Percentiles rank a stretch among this genome's conserved stretches.
These are phyloP conservation scores for Schizopora paradoxa DNA, from an alignment of 1,284 basidiomycete species.

Conservation along the genomic window DNA sequence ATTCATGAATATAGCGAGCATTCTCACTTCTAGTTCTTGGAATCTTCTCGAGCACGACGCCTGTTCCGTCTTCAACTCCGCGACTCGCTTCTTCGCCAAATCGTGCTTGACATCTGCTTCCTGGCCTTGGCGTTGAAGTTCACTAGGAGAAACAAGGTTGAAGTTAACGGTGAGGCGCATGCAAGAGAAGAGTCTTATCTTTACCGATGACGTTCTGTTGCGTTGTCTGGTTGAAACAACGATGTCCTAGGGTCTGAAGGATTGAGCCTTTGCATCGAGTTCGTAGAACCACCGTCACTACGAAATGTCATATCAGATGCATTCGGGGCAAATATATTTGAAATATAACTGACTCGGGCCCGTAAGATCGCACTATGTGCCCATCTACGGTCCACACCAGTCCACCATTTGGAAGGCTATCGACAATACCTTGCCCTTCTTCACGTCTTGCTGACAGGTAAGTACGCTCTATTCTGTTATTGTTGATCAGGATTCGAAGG, in stretches of 20 bases:
- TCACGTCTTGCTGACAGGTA: constrained; percentile 59
- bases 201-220: too few relatives aligned
- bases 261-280: constrained; percentile 5
- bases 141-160: too few relatives aligned
- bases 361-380: constrained; percentile 56
- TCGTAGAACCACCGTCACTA: constrained; percentile 15
- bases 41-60: too few relatives aligned
- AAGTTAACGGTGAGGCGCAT: too few relatives aligned
- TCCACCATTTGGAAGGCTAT: constrained; percentile 41
- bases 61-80: background rate
- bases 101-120: background rate
- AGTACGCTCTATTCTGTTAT: constrained; percentile 64
- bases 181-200: too few relatives aligned
- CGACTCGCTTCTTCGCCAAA: background rate
- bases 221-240: constrained; percentile 7
- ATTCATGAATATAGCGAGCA: too few relatives aligned
- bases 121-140: background rate
- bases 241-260: constrained; percentile 1
- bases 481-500: constrained; percentile 78
- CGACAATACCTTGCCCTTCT: constrained; percentile 52
- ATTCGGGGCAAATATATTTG: background rate
- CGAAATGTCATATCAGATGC: background rate
- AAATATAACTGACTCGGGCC: constrained; percentile 37
- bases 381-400: constrained; percentile 56
- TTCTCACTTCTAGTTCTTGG: too few relatives aligned